These are phyloP conservation scores for Candida chauliodis DNA, from an alignment of 805 yeast genomes.

Conservation along the genomic window DNA sequence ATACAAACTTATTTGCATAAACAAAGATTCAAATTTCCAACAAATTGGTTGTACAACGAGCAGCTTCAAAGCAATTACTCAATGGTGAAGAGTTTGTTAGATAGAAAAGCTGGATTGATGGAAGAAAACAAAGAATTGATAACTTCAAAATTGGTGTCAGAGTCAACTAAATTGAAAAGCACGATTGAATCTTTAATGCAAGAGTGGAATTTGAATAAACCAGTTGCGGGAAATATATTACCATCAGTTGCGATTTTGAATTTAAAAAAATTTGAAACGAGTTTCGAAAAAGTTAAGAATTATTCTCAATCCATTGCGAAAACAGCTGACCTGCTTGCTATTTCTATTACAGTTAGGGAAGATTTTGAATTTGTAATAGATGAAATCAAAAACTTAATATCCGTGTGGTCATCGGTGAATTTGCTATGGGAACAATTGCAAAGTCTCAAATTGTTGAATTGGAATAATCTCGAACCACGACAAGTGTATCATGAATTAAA, in stretches of 20 bases:
- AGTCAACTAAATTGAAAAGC: constrained; percentile 32
- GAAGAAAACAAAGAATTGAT: constrained; percentile 41
- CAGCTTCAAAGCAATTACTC: constrained; percentile 53
- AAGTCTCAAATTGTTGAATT: constrained; percentile 37
- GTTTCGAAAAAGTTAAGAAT: constrained; percentile 1
- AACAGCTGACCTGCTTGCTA: constrained; percentile 26
- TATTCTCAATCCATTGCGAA: constrained; percentile 21
- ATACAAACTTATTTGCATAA: constrained; percentile 39
- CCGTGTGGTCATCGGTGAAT: constrained; percentile 64
- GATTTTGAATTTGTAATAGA: constrained; percentile 30
- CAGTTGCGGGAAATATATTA: constrained; percentile 38
- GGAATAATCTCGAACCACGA: constrained; percentile 49
- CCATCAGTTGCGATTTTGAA: constrained; percentile 43
- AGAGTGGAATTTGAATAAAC: constrained; percentile 51
- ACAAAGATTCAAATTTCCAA: constrained; percentile 45
- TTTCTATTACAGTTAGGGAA: constrained; percentile 24
- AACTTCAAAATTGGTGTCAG: constrained; percentile 38
- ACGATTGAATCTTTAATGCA: constrained; percentile 23
- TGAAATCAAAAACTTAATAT: constrained; percentile 54
- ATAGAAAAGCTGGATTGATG: constrained; percentile 32
- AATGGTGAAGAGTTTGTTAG: constrained; percentile 38
- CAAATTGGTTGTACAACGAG: constrained; percentile 58
- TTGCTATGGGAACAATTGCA: constrained; percentile 46
- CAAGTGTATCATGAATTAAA: constrained; percentile 49
- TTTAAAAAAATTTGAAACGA: constrained; percentile 25